Percentiles rank a stretch among this genome's conserved stretches.
These are phyloP conservation scores for Castanea sativa DNA, from an alignment of 306 rosid genomes.

Conservation along the genomic window DNA sequence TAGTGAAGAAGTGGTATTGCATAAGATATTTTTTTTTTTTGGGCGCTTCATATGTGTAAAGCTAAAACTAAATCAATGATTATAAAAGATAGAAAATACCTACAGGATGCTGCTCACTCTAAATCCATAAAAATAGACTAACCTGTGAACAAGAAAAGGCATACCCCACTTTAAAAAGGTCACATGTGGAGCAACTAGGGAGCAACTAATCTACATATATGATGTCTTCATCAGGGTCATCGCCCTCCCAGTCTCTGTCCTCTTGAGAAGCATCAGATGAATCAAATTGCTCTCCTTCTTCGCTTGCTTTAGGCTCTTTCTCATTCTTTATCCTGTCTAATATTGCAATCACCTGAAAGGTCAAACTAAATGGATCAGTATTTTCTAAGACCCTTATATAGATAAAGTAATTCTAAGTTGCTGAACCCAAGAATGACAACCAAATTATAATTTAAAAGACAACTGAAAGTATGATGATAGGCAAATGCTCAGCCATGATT, in stretches of 20 bases:
- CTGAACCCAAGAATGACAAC: conserved; percentile 13
- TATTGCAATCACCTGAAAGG: conserved; percentile 81
- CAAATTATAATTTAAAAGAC: conserved; percentile 6
- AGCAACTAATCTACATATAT: conserved; percentile 64
- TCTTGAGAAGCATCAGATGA: conserved; percentile 39
- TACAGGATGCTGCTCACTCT: conserved; percentile 6
- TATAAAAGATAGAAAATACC: not conserved
- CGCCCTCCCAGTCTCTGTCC: conserved; percentile 56
- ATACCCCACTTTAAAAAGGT: conserved; percentile 11
- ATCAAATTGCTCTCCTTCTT: conserved; percentile 39
- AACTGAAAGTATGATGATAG: not conserved
- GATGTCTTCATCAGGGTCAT: conserved; percentile 70
- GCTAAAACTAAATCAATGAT: not conserved
- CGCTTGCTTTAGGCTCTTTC: conserved; percentile 19
- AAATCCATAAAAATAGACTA: conserved; percentile 25
- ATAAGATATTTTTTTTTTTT: not conserved
- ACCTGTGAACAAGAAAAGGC: conserved; percentile 40
- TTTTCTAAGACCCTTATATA: conserved; percentile 1
- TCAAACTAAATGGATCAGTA: conserved; percentile 25
- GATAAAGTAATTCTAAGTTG: conserved; percentile 13
- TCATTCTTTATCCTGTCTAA: conserved; percentile 78
- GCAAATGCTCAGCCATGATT: not conserved
- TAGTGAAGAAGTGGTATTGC: not conserved
- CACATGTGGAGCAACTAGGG: conserved; percentile 15
- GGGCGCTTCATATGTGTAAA: not conserved